Base-by-base conservation (phyloP, 768 basidiomycete species). In the Mycena capillaripes region DNA sequence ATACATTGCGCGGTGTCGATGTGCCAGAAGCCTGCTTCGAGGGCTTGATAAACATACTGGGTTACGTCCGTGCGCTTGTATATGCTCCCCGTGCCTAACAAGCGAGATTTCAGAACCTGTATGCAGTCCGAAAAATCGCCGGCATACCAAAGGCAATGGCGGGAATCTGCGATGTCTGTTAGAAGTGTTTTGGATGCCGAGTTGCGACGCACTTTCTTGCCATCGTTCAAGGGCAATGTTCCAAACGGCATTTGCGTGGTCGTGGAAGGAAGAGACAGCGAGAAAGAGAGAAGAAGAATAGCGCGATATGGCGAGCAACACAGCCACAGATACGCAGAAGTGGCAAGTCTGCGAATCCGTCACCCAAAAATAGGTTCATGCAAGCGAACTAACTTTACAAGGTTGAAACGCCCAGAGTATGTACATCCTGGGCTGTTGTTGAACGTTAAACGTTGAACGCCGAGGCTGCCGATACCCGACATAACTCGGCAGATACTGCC, bases 1-100 rank as follows among this genome's bases (percentile, higher is more conserved):
- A 19, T 50, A 86, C 87, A 71, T 46, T 83, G 81, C 2, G 88
- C 88, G 14, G 87, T 85, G 76, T 89, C 88, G 25, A 89, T 80
- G 72, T 89, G 88, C 11, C 78, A 79, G 72, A 89, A 88, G 0
- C 88, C 88, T 3, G 78, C 73, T 16, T 87, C 83, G 4, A 89
- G 68, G 8, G 88, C 88, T 70, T 86, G 84, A 30, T 83, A 76
- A 42, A 89, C 87, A 53, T 82, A 83, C 38, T 79, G 78, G 19
- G 84, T 83, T n/a, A 84, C 85, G 61, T 87, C 86, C 80, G 48
- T 76, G 60, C 30, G 71, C 56, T 79, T 79, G 58, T 71, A 75
- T 10, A 69, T 62, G 58, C 74, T 75, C 12, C 74, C 74, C 14
- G 74, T 75, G 40, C 74, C 74, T 75, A 19, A 30, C 0, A 56